Base-by-base conservation (phyloP, 257 asterid species). In the Gardenia jasminoides region DNA sequence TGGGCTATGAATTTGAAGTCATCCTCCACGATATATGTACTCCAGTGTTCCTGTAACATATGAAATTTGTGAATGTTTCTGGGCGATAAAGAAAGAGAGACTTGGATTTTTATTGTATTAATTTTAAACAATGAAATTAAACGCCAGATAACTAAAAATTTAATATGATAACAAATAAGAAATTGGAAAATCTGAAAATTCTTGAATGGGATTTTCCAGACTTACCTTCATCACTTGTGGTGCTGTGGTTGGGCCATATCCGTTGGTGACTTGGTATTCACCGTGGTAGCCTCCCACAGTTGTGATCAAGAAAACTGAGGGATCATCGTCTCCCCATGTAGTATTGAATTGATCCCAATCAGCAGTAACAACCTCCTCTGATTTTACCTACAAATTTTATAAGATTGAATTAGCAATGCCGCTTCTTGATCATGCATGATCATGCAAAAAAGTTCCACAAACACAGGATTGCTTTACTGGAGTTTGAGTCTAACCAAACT, bases 241-340 rank as follows among this genome's bases (percentile, higher is more conserved):
- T 7, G 97, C 98, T 4, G 44, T 19, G 48, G 39, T 69, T 10
- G 97, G 93, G 13, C 96, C 98, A 71, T 91, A 90, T 4, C 97
- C 98, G 79, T 91, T 93, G 11, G 98, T 90, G 11, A 91, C 30
- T 83, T 93, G 97, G 77, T 80, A 93, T 70, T 93, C 98, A 0
- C 98, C 98, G 69, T 86, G 89, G 71, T 90, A 7, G 70, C 74
- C 64, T 28, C 83, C 86, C 36, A 50, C 81, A 7, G 80, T 80
- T 59, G 80, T 75, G 67, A 90, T 12, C 62, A 79, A 20, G 80
- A 93, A 93, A 76, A 93, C 93, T 0, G 98, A 91, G 8, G 98
- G 94, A 82, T 93, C 89, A 70, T 93, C 84, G 31, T 91, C 85
- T 54, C 90, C 91, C 96, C 97, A 91, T 56, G 85, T 91, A 28